Conservation (phyloP, 2,329 filamentous ascomycete genomes). For the Sporothrix mexicana region DNA sequence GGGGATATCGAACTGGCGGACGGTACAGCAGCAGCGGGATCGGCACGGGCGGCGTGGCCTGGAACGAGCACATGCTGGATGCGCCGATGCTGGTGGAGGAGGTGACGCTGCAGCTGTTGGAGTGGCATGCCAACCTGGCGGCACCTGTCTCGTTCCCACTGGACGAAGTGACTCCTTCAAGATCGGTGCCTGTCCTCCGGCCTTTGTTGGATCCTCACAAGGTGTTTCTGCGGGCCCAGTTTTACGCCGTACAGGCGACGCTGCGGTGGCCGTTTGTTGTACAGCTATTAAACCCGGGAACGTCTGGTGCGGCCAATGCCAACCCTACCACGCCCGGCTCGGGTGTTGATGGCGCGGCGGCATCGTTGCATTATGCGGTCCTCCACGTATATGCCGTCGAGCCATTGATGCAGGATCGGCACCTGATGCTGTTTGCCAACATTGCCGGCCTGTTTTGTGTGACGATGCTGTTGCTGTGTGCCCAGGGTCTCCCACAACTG, state of each 20-base stretch:
- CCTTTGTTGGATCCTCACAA: constrained; percentile 36
- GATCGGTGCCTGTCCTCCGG: neutral
- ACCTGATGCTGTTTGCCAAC: constrained; percentile 38
- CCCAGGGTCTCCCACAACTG: constrained; percentile 31
- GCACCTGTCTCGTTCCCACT: constrained; percentile 33
- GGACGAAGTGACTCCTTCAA: neutral
- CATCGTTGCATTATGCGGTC: constrained; percentile 26
- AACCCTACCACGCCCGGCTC: neutral
- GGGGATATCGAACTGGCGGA: neutral
- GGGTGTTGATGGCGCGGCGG: neutral
- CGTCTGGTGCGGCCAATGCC: neutral
- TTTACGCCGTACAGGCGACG: constrained; percentile 38
- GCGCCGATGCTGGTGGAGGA: constrained; percentile 38
- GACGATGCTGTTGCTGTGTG: constrained; percentile 37
- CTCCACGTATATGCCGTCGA: constrained; percentile 36
- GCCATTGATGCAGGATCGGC: constrained; percentile 35
- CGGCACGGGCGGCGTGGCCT: constrained; percentile 28
- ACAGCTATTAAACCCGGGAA: constrained; percentile 29
- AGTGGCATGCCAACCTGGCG: constrained; percentile 37
- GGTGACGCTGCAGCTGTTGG: constrained; percentile 35
- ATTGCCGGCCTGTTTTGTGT: constrained; percentile 35
- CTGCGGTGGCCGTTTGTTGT: constrained; percentile 39
- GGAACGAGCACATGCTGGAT: constrained; percentile 36
- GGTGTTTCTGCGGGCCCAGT: constrained; percentile 37
- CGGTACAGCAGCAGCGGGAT: neutral